Evolutionary conservation across 2,329 filamentous ascomycete species (phyloP).

Genomic region (Nemania diffusa): DNA sequence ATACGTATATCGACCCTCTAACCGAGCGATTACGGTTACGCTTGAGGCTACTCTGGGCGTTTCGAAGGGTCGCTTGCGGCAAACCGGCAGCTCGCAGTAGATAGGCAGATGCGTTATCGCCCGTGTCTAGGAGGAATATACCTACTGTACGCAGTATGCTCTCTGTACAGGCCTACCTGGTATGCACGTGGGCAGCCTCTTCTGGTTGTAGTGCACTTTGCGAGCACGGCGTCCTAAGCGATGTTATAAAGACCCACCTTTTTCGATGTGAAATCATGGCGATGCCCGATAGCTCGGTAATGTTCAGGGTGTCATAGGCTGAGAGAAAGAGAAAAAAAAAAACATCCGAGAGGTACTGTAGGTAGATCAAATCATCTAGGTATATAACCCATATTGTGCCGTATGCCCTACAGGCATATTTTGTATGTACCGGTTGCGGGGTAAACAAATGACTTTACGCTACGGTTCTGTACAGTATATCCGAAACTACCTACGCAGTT

Average conservation of each 20-base stretch:
- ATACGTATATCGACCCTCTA: conserved; percentile 5
- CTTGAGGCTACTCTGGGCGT: neutral
- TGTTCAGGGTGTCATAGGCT: neutral
- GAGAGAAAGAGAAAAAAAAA: neutral
- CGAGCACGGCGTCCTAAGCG: neutral
- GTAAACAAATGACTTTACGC: too few relatives aligned
- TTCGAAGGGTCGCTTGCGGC: neutral
- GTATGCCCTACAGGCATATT: neutral
- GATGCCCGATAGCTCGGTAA: neutral
- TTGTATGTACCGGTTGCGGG: conserved; percentile 10
- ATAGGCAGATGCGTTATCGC: too few relatives aligned
- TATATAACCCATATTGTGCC: neutral
- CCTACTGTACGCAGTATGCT: neutral
- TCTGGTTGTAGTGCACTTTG: neutral
- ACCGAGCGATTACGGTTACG: conserved; percentile 24
- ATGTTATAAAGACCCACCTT: neutral
- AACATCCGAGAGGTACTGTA: too few relatives aligned
- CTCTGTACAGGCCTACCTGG: too few relatives aligned
- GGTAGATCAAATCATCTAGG: neutral
- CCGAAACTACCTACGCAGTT: too few relatives aligned
- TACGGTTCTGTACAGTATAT: conserved; percentile 4
- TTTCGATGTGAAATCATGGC: neutral
- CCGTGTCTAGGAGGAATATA: too few relatives aligned
- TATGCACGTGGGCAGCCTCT: neutral
- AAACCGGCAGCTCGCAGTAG: conserved; percentile 6